Evolutionary conservation across 176 grass and related monocot genomes (phyloP), one percentile per base, ranked within the genome.

Genomic region (Paspalum notatum): DNA sequence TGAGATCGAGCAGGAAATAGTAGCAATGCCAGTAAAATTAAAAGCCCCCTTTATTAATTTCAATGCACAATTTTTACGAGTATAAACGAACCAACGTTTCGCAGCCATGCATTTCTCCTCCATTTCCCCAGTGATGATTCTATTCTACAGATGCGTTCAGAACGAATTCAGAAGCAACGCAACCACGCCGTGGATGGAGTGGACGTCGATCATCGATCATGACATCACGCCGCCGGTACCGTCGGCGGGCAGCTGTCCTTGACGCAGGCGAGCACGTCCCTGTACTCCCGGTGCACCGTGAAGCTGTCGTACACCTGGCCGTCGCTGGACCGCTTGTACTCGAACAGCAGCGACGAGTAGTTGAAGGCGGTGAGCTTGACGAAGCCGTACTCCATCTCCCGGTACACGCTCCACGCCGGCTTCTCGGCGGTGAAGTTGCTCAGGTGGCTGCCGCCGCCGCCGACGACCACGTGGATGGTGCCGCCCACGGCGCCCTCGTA

Each of bases 291-390:
- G 21, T 89, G 71, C 16, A 98, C 40, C 10, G 81, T 92, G 78
- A 98, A 98, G 65, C 85, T 90, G 68, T 98, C 95, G 32, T 98
- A 87, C 14, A 94, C 95, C 51, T 62, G 45, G 9, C 83, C 70
- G 12, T 98, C 83, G 16, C 85, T 89, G 44, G 89, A 91, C 18
- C 75, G 77, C 64, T 87, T 92, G 73, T 98, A 98, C 77, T 98
- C 95, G 0, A 85, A 94, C 16, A 91, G 85, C 0, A 98, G 90
- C 4, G 86, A 81, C 32, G 69, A 83, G 75, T 94, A 87, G 81
- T 94, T 88, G 87, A 89, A 89, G 9, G 95, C 92, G 9, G 90
- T 92, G 48, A 98, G 82, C 82, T 98, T 98, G 32, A 88, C 89
- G 56, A 98, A 98, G 2, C 92, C 92, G n/a, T 85, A 94, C 9